A percentile compares a stretch with the other conserved stretches of the same genome.
phyloP scores from a whole-genome alignment of 345 rosid genomes.

The Lenwebbia sp. region DNA sequence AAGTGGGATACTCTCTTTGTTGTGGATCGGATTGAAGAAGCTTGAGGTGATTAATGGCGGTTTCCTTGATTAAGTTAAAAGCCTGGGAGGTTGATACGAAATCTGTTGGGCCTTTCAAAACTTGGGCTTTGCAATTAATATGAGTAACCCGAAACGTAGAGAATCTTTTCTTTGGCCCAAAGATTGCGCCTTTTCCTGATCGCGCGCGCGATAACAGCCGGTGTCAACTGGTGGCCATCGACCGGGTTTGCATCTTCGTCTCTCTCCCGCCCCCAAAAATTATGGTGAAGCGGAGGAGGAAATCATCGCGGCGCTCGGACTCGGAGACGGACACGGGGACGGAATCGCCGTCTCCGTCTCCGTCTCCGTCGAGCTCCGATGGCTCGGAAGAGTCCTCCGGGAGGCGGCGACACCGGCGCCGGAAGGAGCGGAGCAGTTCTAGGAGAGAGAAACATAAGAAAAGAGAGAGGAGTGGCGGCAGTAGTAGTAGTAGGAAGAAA shows the following conservation, averaged over 20 bases:
- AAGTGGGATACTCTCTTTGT: too few relatives aligned
- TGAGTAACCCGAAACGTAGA: not conserved
- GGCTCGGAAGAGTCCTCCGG: slow-evolving; percentile 35
- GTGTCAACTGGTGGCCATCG: not conserved
- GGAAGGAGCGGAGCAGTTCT: slow-evolving; percentile 26
- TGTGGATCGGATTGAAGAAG: not conserved
- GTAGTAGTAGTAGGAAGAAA: slow-evolving; percentile 6
- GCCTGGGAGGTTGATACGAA: not conserved
- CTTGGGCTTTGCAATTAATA: not conserved
- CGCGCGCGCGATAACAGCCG: not conserved
- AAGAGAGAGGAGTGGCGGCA: slow-evolving; percentile 11
- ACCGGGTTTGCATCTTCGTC: not conserved
- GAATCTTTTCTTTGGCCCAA: not conserved
- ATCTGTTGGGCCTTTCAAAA: not conserved
- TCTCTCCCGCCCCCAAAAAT: not conserved
- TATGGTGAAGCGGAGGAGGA: not conserved
- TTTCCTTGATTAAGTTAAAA: not conserved
- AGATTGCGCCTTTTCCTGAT: not conserved
- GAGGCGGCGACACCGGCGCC: slow-evolving; percentile 21
- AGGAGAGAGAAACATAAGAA: slow-evolving; percentile 47
- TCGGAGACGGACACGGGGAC: not conserved
- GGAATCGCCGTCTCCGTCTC: slow-evolving; percentile 13
- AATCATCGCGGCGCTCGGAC: not conserved
- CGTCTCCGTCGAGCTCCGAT: slow-evolving; percentile 22
- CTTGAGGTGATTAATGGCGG: not conserved